These are phyloP conservation scores for Mycogone perniciosa DNA, from an alignment of 2,329 filamentous ascomycete genomes.

Conservation along the genomic window DNA sequence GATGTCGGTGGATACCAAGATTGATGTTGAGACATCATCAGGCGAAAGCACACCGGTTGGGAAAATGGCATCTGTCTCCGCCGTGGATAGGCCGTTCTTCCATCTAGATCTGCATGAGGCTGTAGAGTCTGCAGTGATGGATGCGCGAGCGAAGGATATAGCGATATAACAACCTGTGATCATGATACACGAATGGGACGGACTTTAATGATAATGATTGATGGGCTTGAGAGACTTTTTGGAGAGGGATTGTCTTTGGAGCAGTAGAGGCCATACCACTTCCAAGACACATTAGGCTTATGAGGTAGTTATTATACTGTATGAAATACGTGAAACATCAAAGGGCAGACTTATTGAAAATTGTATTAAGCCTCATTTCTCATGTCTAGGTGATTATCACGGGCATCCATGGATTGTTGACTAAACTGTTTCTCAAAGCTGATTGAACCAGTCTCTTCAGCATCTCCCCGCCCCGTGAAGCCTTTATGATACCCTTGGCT, in stretches of 20 bases:
- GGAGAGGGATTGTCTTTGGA: no score
- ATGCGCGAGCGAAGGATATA: constrained; percentile 20
- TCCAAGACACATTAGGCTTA: background rate
- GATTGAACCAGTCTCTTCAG: no score
- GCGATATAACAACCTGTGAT: background rate
- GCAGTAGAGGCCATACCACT: background rate
- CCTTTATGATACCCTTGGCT: no score
- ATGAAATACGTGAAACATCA: background rate
- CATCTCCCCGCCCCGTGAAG: no score
- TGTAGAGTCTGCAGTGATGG: constrained; percentile 29
- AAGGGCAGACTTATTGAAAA: background rate
- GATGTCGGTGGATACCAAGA: background rate
- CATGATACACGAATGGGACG: background rate
- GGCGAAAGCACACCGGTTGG: background rate
- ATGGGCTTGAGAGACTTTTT: no score
- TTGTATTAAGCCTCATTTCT: background rate
- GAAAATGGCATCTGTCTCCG: constrained; percentile 26
- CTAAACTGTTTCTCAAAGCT: background rate
- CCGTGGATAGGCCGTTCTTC: constrained; percentile 42
- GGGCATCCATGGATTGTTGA: background rate
- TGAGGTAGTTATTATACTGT: background rate
- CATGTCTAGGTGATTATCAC: no score
- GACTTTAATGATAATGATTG: background rate
- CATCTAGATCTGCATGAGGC: constrained; percentile 40
- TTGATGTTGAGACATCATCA: background rate